phyloP scores from a whole-genome alignment of 1,284 basidiomycete genomes.

The Inonotus hispidus region DNA sequence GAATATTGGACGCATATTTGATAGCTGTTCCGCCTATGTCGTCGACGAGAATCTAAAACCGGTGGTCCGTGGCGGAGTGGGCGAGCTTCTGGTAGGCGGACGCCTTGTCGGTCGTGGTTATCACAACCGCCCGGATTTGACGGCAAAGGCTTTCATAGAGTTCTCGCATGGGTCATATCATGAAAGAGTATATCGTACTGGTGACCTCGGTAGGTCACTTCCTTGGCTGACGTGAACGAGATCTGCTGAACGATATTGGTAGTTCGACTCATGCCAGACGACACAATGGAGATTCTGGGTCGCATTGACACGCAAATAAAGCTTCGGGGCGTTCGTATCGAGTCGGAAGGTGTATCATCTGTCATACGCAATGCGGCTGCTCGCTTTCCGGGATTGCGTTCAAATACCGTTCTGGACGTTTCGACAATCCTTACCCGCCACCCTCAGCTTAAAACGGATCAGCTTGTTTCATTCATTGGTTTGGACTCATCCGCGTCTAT shows the following conservation, averaged over 20 bases:
- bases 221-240: not conserved
- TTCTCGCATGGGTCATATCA: constrained; percentile 31
- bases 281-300: constrained; percentile 48
- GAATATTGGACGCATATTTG: constrained; percentile 39
- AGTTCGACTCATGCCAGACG: constrained; percentile 49
- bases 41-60: constrained; percentile 36
- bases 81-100: constrained; percentile 48
- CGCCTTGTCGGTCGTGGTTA: constrained; percentile 50
- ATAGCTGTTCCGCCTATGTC: constrained; percentile 34
- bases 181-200: constrained; percentile 43
- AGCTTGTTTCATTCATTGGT: constrained; percentile 44
- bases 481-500: constrained; percentile 33
- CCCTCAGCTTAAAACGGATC: constrained; percentile 40
- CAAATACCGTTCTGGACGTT: constrained; percentile 30
- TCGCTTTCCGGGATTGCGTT: constrained; percentile 24
- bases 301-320: constrained; percentile 53
- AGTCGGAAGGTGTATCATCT: constrained; percentile 47
- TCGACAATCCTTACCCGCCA: constrained; percentile 43
- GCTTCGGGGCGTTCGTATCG: constrained; percentile 48
- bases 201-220: constrained; percentile 33
- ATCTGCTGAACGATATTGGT: not conserved
- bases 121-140: constrained; percentile 40
- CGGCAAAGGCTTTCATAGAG: constrained; percentile 42
- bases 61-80: constrained; percentile 40
- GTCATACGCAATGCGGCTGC: constrained; percentile 36